Base-by-base conservation (phyloP, 345 rosid species). In the Diplotaxis tenuifolia region DNA sequence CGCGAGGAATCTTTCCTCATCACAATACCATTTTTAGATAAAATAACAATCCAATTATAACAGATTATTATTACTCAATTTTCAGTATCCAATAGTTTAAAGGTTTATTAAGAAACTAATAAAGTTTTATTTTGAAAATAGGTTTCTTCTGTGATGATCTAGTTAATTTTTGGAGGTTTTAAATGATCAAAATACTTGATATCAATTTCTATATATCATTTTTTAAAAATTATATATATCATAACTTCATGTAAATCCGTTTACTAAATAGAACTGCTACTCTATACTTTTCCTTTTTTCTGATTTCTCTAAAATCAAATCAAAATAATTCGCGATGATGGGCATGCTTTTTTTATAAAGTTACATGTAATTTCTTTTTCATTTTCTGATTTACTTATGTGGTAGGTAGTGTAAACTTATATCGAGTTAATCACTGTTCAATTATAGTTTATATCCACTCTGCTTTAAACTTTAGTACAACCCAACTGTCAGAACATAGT, bases 401-500 rank as follows among this genome's bases (percentile, higher is more conserved):
- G 55, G 14, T 6, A 61, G 11, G 20, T 57, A 15, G 8, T 28
- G 59, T 73, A 56, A 58, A 73, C 56, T 42, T 55, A 31, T 2
- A 45, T 29, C 9, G 10, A 73, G 49, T 31, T 73, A 73, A 65
- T 31, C 22, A 65, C 15, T 59, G 68, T 67, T 49, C 5, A 38
- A 67, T 67, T 60, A 18, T 59, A 65, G 27, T 57, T 73, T 65
- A 23, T 62, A 68, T 38, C 69, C 31, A 63, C 16, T 55, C 71
- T 22, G 29, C 75, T 63, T 56, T 70, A 63, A 47, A 18, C 75
- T 56, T 56, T 70, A 63, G 66, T 31, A 63, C 75, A 69, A 70
- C 53, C 29, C 23, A 55, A 62, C 55, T 76, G 66, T 63, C 65
- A 70, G 65, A 76, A 70, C 59, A 63, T 2, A 76, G 75, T 70